Base-by-base conservation (phyloP, 306 rosid genomes). In the Vigna mungo region DNA sequence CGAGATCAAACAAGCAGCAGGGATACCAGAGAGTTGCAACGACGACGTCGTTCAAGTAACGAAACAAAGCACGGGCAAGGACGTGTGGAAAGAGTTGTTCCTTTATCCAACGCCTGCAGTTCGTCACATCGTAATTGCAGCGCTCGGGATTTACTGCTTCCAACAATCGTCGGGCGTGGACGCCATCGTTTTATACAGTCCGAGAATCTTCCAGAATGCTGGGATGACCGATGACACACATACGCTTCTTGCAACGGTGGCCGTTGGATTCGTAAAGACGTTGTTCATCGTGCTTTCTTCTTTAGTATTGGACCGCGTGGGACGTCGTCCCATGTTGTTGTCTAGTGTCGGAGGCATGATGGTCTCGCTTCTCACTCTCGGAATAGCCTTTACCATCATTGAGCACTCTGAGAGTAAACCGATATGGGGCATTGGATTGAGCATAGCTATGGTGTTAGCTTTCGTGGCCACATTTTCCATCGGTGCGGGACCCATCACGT, bases 401-500 rank as follows among this genome's bases (percentile, higher is more conserved):
- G 87, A 62, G 0, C 82, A 63, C 1, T 71, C 85, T 0, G 20
- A 78, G 0, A 76, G 39, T 0, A 75, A 27, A 64, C 0, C 80
- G 0, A 74, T 7, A 70, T 94, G 98, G 98, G 92, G 90, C 53
- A 18, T 89, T 4, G 95, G 78, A 21, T 71, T 90, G 27, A 70
- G 84, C 71, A 63, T 89, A 2, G 49, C 90, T 0, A 85, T 79
- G 18, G 89, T 89, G 3, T 27, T 92, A 9, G 23, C 80, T 1
- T 84, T 60, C 72, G 97, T 90, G 7, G 96, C 92, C 0, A 73
- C 83, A 3, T 94, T 90, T 71, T 92, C 98, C 0, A 90, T 94
- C 0, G 98, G 98, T 4, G 81, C 90, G 69, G 98, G 98, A 0
- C 97, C 98, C 62, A 89, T 92, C 56, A 66, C 93, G 0, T 85